phyloP scores from a whole-genome alignment of 1,139 yeast species.

The Magnusiomyces ingens region DNA sequence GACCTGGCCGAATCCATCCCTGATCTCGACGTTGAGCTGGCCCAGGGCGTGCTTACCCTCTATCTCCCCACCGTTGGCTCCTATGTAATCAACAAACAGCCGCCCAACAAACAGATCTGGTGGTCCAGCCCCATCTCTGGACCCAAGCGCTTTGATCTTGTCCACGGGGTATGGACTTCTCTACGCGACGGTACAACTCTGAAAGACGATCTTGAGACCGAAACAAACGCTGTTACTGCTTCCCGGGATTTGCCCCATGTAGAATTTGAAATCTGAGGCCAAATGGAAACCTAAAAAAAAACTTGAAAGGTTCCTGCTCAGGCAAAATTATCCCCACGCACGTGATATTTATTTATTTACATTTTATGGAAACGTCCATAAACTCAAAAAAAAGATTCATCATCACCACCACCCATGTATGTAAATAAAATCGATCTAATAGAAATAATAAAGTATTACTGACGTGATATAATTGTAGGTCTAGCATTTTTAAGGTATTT shows the following conservation, averaged over 20 bases:
- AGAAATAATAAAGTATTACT: not conserved
- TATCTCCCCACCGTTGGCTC: slow-evolving; percentile 63
- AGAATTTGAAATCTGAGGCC: slow-evolving; percentile 5
- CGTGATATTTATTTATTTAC: too few relatives aligned
- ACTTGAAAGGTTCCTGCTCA: too few relatives aligned
- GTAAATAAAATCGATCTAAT: not conserved
- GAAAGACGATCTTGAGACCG: slow-evolving; percentile 33
- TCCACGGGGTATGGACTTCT: slow-evolving; percentile 36
- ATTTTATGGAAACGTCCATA: too few relatives aligned
- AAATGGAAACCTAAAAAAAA: not conserved
- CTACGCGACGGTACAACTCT: slow-evolving; percentile 35
- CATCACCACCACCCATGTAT: too few relatives aligned
- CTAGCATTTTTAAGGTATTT: slow-evolving; percentile 28
- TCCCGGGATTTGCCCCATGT: slow-evolving; percentile 16
- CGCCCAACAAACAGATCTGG: slow-evolving; percentile 93
- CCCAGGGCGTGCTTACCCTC: slow-evolving; percentile 76
- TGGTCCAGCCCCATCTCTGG: slow-evolving; percentile 88
- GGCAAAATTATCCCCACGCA: too few relatives aligned
- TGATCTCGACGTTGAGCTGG: slow-evolving; percentile 68
- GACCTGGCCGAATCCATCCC: slow-evolving; percentile 50
- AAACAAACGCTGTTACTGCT: slow-evolving; percentile 27
- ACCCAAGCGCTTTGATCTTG: slow-evolving; percentile 54
- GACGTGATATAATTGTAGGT: slow-evolving; percentile 20
- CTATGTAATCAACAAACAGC: slow-evolving; percentile 87
- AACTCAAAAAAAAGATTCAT: too few relatives aligned